Conservation (phyloP, 768 basidiomycete species). For the Mycena amicta region DNA sequence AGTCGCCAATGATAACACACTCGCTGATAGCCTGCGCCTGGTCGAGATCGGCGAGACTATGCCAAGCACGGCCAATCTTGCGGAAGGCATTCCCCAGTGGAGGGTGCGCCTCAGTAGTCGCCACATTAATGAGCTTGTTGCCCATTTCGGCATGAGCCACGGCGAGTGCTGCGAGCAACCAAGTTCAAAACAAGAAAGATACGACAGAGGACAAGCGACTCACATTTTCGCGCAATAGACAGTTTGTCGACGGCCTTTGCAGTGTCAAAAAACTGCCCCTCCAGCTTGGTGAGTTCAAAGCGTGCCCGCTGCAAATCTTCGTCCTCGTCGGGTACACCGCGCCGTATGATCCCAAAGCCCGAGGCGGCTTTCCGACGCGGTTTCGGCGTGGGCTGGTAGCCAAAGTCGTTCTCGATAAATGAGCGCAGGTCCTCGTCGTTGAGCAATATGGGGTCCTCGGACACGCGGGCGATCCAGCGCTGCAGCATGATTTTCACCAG, state of each 20-base stretch:
- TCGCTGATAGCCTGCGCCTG: slow-evolving; percentile 92
- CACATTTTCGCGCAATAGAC: slow-evolving; percentile 79
- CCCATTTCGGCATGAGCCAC: slow-evolving; percentile 85
- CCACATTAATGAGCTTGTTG: slow-evolving; percentile 87
- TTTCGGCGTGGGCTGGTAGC: slow-evolving; percentile 84
- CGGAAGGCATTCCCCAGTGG: slow-evolving; percentile 82
- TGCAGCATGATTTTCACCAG: slow-evolving; percentile 94
- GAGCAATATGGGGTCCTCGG: slow-evolving; percentile 86
- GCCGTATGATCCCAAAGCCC: slow-evolving; percentile 75
- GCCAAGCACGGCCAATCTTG: slow-evolving; percentile 86
- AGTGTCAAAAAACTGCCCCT: slow-evolving; percentile 89
- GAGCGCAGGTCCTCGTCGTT: slow-evolving; percentile 92
- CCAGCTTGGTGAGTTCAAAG: slow-evolving; percentile 89
- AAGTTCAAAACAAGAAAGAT: slow-evolving; percentile 7
- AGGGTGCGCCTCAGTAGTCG: slow-evolving; percentile 85
- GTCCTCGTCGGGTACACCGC: slow-evolving; percentile 90
- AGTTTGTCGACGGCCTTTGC: slow-evolving; percentile 90
- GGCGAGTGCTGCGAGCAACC: slow-evolving; percentile 61
- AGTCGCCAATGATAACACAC: slow-evolving; percentile 94
- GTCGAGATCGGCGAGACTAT: slow-evolving; percentile 85
- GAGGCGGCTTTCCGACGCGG: slow-evolving; percentile 72
- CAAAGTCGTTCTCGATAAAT: slow-evolving; percentile 97
- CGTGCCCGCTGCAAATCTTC: slow-evolving; percentile 89
- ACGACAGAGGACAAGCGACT: slow-evolving; percentile 13
- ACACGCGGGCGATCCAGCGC: slow-evolving; percentile 90